Evolutionary conservation across 2,329 filamentous ascomycete species (phyloP), one percentile per base, ranked within the genome.

Genomic region (Sarocladium oryzae): DNA sequence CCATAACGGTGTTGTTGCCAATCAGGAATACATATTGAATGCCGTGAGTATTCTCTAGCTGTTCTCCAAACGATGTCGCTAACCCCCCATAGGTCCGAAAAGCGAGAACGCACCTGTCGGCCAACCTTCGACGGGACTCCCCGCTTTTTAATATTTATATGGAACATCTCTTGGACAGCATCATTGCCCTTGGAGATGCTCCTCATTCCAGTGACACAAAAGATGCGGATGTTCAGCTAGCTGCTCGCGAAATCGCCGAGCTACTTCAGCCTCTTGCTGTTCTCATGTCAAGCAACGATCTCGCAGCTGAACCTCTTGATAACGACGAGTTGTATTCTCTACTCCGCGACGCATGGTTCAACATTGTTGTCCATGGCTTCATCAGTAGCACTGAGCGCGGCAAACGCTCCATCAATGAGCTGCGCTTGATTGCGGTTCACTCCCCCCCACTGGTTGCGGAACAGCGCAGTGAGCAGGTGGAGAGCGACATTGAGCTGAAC

Each of bases 401-500:
- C 16, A 85, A 84, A 63, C 80, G 81, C 57, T 82, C 95, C 60
- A 69, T 84, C 48, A 78, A 85, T 52, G 90, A 96, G 63, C 76
- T 99, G 18, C 83, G 88, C 21, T 76, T 88, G 32, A 84, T 99
- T 63, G 92, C 95, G 2, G 82, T 89, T 49, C 85, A 96, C 67
- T 96, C 91, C 11, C 85, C 88, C 24, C 88, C 93, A 0, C 71
- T 99, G 51, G 86, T 99, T 28, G 84, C 91, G 2, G 89, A 96
- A 63, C 88, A 95, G 63, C 84, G 90, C 53, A 86, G 89, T 26
- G 91, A 96, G 59, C 85, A 95, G 62, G 79, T 93, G 9, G 93
- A 99, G 67, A 96, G 91, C 64, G 93, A 97, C 57, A 92, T 99
- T 51, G 93, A 99, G 62, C 79, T 99, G 36, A 97, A 99, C 62